These are phyloP conservation scores for Turritis glabra DNA, from an alignment of 345 rosid species.

Conservation along the genomic window DNA sequence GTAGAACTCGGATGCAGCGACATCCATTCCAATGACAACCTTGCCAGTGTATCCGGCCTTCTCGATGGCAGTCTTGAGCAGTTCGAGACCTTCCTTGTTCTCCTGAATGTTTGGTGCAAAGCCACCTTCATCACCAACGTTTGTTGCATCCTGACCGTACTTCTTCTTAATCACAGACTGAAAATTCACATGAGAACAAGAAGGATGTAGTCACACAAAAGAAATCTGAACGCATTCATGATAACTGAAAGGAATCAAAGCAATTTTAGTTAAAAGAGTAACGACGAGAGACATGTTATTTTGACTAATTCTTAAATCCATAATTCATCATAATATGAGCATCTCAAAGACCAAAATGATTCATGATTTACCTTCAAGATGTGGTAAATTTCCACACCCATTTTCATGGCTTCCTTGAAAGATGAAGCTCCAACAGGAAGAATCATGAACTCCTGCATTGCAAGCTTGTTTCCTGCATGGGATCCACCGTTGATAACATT, in stretches of 20 bases:
- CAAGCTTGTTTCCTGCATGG: slow-evolving; percentile 98
- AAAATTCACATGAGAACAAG: background rate
- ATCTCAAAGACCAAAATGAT: background rate
- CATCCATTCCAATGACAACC: slow-evolving; percentile 99
- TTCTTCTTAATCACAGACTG: slow-evolving; percentile 48
- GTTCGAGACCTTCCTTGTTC: slow-evolving; percentile 95
- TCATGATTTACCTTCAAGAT: slow-evolving; percentile 57
- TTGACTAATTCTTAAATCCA: background rate
- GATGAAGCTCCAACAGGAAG: slow-evolving; percentile 90
- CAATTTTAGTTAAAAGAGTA: background rate
- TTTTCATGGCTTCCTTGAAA: slow-evolving; percentile 95
- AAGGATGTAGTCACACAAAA: background rate
- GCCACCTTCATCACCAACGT: slow-evolving; percentile 99
- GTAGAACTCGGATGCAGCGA: slow-evolving; percentile 96
- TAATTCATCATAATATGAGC: background rate
- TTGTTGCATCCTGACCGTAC: slow-evolving; percentile 99
- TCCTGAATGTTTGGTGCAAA: slow-evolving; percentile 99
- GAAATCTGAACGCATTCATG: background rate
- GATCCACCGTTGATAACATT: slow-evolving; percentile 99
- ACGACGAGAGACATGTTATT: background rate
- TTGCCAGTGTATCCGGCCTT: slow-evolving; percentile 91
- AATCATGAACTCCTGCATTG: slow-evolving; percentile 99
- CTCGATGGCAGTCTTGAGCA: slow-evolving; percentile 87
- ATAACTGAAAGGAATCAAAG: background rate
- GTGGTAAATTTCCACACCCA: slow-evolving; percentile 93